phyloP scores from a whole-genome alignment of 2,329 filamentous ascomycete species.

The Pyricularia sp. region DNA sequence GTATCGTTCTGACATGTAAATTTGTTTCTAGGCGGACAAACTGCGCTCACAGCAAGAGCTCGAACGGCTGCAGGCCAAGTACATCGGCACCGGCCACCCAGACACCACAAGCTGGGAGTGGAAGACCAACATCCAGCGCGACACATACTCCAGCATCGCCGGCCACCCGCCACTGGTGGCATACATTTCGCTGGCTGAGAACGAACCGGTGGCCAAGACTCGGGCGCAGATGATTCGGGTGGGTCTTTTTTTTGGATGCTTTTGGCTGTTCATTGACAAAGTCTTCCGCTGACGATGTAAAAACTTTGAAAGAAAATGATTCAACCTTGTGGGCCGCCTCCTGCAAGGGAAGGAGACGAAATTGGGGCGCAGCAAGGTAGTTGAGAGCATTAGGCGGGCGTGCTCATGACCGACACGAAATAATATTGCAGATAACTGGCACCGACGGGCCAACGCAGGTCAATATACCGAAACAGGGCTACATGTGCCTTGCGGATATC shows the following conservation, averaged over 20 bases:
- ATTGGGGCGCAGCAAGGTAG: background rate
- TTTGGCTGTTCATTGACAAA: background rate
- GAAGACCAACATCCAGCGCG: constrained; percentile 88
- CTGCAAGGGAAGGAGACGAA: constrained; percentile 37
- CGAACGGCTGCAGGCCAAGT: constrained; percentile 89
- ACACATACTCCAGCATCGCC: constrained; percentile 78
- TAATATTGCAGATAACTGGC: background rate
- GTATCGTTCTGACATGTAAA: background rate
- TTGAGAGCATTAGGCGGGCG: background rate
- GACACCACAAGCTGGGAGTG: constrained; percentile 98
- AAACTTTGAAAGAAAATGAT: constrained; percentile 46
- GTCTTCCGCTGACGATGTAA: background rate
- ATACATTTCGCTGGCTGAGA: constrained; percentile 82
- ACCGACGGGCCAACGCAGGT: background rate
- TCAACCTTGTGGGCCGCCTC: constrained; percentile 46
- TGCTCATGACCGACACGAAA: background rate
- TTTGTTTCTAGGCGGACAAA: constrained; percentile 65
- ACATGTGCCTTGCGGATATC: background rate
- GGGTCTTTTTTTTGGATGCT: constrained; percentile 11
- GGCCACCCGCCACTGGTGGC: constrained; percentile 80
- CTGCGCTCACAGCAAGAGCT: constrained; percentile 95
- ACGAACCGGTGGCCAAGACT: constrained; percentile 70
- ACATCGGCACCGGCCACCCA: constrained; percentile 88
- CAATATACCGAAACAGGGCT: background rate
- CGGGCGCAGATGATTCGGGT: constrained; percentile 68